These are phyloP conservation scores for Zygotorulaspora mrakii DNA, from an alignment of 1,139 yeast species.

Conservation along the genomic window DNA sequence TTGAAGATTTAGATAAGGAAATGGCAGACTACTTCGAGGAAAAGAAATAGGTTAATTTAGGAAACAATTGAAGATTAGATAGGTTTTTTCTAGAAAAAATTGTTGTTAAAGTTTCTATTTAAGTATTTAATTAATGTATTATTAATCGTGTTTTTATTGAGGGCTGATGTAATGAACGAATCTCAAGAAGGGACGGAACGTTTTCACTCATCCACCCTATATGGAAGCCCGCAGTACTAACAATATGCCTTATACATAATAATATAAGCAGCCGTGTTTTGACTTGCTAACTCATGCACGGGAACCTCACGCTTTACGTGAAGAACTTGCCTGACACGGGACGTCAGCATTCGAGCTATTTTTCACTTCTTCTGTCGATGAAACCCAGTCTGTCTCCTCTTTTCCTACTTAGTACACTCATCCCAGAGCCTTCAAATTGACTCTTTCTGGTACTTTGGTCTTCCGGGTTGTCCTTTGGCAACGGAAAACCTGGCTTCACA, in stretches of 20 bases:
- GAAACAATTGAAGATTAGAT: too few species aligned
- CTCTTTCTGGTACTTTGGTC: constrained; percentile 45
- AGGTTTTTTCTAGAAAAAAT: too few species aligned
- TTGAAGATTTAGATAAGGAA: constrained; percentile 89
- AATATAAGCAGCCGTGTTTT: too few species aligned
- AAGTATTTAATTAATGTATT: neutral
- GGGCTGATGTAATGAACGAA: neutral
- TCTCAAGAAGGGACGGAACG: too few species aligned
- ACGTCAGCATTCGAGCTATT: constrained; percentile 6
- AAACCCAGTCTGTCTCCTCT: constrained; percentile 40
- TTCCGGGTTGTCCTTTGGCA: constrained; percentile 20
- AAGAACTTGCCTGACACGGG: too few species aligned
- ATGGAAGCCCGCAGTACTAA: too few species aligned
- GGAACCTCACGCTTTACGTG: too few species aligned
- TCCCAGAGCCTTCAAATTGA: constrained; percentile 64
- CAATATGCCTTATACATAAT: too few species aligned
- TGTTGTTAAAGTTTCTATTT: neutral
- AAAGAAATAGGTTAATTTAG: constrained; percentile 6
- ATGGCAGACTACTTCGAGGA: constrained; percentile 76
- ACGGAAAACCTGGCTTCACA: constrained; percentile 45
- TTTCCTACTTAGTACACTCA: constrained; percentile 46
- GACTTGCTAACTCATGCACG: too few species aligned
- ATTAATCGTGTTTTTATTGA: neutral
- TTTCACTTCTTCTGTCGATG: constrained; percentile 31
- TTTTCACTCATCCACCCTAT: too few species aligned